These are phyloP conservation scores for Penicillium hesseltinei DNA, from an alignment of 2,329 filamentous ascomycete species.

Conservation along the genomic window DNA sequence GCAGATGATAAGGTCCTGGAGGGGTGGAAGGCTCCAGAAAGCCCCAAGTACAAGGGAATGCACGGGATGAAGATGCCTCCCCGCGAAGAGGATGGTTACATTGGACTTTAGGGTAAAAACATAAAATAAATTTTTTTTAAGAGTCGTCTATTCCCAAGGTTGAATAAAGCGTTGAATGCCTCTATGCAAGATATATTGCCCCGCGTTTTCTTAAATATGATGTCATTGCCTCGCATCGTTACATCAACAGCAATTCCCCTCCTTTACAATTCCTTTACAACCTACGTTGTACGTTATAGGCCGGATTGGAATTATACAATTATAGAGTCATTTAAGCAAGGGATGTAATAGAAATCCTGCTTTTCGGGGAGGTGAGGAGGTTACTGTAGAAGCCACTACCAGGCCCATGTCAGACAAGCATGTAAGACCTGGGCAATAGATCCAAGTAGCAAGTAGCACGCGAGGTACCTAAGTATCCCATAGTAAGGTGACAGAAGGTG, in stretches of 20 bases:
- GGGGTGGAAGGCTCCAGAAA: constrained; percentile 63
- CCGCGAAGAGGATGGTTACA: constrained; percentile 32
- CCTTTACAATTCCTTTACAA: neutral
- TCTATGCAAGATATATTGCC: neutral
- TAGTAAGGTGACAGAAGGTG: neutral
- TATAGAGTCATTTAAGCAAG: neutral
- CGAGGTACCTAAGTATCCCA: neutral
- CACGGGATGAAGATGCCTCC: constrained; percentile 61
- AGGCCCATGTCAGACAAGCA: neutral
- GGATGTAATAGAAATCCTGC: neutral
- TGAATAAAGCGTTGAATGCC: neutral
- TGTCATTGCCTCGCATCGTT: constrained; percentile 2
- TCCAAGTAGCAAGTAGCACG: neutral
- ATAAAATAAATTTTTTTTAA: neutral
- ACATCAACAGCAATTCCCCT: neutral
- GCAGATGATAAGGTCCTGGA: constrained; percentile 53
- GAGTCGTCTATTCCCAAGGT: neutral
- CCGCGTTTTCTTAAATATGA: neutral
- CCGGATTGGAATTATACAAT: neutral
- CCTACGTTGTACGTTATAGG: neutral
- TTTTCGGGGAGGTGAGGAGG: neutral
- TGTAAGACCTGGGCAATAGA: neutral
- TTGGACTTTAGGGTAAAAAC: constrained; percentile 23
- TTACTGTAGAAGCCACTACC: neutral
- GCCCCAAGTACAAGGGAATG: constrained; percentile 61